These are phyloP conservation scores for Microascus cirrosus DNA, from an alignment of 2,329 filamentous ascomycete species.

Conservation along the genomic window DNA sequence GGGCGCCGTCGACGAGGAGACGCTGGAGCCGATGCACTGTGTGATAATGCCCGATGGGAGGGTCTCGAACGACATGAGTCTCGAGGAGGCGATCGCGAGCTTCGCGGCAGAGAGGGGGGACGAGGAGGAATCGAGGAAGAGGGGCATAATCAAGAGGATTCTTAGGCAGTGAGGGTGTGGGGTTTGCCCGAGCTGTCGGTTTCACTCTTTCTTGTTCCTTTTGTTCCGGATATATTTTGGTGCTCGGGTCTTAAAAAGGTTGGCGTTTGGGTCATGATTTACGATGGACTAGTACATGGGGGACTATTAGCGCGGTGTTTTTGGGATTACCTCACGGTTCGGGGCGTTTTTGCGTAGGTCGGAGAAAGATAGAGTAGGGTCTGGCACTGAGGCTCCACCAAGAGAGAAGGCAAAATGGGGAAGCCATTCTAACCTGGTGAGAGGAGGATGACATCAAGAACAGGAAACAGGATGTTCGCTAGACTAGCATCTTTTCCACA, in stretches of 20 bases:
- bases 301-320: background rate
- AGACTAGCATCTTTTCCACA: background rate
- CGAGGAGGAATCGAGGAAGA: constrained; percentile 1
- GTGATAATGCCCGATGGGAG: constrained; percentile 2
- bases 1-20: constrained; percentile 6
- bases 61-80: constrained; percentile 3
- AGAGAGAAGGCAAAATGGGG: background rate
- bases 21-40: constrained; percentile 1
- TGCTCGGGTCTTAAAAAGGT: too few relatives aligned
- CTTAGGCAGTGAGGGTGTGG: background rate
- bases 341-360: background rate
- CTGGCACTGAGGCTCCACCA: background rate
- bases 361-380: background rate
- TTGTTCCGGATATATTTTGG: too few relatives aligned
- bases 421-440: background rate
- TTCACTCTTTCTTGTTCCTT: too few relatives aligned
- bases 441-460: background rate
- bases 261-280: too few relatives aligned
- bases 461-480: constrained; percentile 8
- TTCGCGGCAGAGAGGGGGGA: background rate
- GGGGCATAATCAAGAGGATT: background rate
- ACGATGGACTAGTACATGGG: too few relatives aligned
- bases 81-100: background rate
- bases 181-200: too few relatives aligned
- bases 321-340: background rate